phyloP scores from a whole-genome alignment of 83 land plant species.

The Diphasiastrum complanatum region DNA sequence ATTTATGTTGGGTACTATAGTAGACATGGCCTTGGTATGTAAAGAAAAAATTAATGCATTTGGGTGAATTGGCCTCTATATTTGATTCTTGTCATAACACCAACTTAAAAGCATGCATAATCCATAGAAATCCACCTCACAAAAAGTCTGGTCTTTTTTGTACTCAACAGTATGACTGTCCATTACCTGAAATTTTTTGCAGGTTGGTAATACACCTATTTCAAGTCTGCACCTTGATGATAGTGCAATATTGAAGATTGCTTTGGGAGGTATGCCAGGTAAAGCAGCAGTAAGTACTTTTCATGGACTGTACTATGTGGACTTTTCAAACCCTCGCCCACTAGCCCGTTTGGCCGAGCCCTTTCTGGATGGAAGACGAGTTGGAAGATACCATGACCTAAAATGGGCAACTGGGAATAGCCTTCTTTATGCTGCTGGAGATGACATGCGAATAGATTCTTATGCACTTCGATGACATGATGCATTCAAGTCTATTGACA shows the following conservation, averaged over 20 bases:
- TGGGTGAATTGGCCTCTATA: too few relatives aligned
- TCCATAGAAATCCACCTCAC: not conserved
- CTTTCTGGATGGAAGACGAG: slow-evolving; percentile 26
- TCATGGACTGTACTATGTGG: slow-evolving; percentile 29
- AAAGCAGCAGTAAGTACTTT: slow-evolving; percentile 33
- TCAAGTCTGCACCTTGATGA: slow-evolving; percentile 29
- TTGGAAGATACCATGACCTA: slow-evolving; percentile 35
- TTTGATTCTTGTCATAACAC: too few relatives aligned
- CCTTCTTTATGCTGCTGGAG: slow-evolving; percentile 35
- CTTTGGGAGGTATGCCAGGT: slow-evolving; percentile 23
- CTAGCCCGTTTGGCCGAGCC: slow-evolving; percentile 26
- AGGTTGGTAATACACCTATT: slow-evolving; percentile 24
- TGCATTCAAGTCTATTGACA: too few relatives aligned
- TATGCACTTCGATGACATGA: too few relatives aligned
- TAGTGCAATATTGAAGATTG: slow-evolving; percentile 24
- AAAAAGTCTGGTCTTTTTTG: not conserved
- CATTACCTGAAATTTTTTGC: not conserved
- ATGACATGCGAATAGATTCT: slow-evolving; percentile 38
- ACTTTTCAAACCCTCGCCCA: slow-evolving; percentile 21
- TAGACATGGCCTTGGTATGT: not conserved
- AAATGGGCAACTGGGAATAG: slow-evolving; percentile 29
- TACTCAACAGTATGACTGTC: not conserved
- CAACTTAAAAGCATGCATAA: too few relatives aligned
- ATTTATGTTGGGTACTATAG: not conserved
- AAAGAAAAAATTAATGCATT: too few relatives aligned